Conservation (phyloP, 176 grass and related monocot genomes). For the barley (Hordeum vulgare) region DNA sequence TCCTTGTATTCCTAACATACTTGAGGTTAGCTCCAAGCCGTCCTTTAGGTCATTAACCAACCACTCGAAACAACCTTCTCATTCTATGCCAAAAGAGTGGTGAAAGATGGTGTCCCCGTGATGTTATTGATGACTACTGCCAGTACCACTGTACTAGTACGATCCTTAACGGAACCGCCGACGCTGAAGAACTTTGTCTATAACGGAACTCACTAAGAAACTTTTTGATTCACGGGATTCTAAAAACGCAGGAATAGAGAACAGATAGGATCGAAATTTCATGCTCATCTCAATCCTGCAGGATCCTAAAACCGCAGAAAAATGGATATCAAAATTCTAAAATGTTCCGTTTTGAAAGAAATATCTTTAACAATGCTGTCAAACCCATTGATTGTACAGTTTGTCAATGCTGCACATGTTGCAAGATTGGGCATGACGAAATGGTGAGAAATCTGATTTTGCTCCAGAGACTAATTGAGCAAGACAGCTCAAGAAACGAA, state of each 20-base stretch:
- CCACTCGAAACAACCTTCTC: not conserved
- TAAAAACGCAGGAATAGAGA: too few relatives aligned
- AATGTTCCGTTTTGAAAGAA: not conserved
- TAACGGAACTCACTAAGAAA: not conserved
- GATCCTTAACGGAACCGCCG: not conserved
- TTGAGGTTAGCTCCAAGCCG: not conserved
- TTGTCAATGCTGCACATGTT: not conserved
- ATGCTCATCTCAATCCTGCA: too few relatives aligned
- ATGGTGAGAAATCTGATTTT: slow-evolving; percentile 10
- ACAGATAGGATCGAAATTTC: too few relatives aligned
- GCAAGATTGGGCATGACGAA: not conserved
- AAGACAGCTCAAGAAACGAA: slow-evolving; percentile 28
- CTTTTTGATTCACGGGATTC: too few relatives aligned
- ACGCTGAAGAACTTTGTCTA: not conserved
- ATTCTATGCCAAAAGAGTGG: not conserved
- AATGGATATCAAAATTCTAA: not conserved
- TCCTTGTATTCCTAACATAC: not conserved
- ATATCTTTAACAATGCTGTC: not conserved
- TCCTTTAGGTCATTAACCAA: not conserved
- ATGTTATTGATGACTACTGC: not conserved
- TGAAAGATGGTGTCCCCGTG: not conserved
- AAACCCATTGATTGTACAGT: not conserved
- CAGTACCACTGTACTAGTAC: not conserved
- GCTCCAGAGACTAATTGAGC: not conserved
- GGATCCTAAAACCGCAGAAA: too few relatives aligned